Conservation (phyloP, 371 early-diverging fungal genomes). For the Saksenaea vasiformis region DNA sequence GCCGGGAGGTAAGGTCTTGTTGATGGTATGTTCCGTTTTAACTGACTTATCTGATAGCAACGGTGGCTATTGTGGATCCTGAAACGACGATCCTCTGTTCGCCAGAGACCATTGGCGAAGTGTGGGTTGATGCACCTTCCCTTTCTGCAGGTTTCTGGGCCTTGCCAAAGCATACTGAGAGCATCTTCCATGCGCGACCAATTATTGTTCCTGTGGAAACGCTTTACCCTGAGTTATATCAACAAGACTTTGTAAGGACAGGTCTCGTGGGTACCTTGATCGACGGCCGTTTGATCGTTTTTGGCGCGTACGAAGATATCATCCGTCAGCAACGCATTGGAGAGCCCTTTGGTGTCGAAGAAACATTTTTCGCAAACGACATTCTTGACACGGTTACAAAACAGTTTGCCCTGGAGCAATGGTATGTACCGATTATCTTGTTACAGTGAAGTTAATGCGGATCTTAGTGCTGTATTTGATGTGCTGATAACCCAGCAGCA, state of each 20-base stretch:
- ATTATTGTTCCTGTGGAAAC: slow-evolving; percentile 50
- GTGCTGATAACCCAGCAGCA: slow-evolving; percentile 59
- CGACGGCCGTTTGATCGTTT: slow-evolving; percentile 65
- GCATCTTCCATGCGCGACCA: slow-evolving; percentile 69
- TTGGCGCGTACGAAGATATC: slow-evolving; percentile 74
- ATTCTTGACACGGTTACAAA: slow-evolving; percentile 52
- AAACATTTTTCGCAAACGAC: slow-evolving; percentile 52
- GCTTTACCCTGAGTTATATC: slow-evolving; percentile 43
- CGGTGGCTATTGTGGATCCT: slow-evolving; percentile 78
- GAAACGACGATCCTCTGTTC: slow-evolving; percentile 71
- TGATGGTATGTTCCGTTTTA: not conserved
- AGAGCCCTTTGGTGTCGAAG: slow-evolving; percentile 45
- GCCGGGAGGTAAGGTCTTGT: slow-evolving; percentile 49
- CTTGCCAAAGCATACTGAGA: slow-evolving; percentile 68
- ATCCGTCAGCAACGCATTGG: slow-evolving; percentile 55
- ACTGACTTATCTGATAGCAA: slow-evolving; percentile 34
- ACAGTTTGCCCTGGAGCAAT: slow-evolving; percentile 50
- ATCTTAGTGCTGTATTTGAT: slow-evolving; percentile 61
- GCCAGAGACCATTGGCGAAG: slow-evolving; percentile 74
- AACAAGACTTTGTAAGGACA: slow-evolving; percentile 67
- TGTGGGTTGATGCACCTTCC: slow-evolving; percentile 75
- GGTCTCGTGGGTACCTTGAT: slow-evolving; percentile 77
- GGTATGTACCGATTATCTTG: slow-evolving; percentile 37
- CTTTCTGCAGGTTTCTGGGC: slow-evolving; percentile 76
- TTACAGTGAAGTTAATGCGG: not conserved